Evolutionary conservation across 2,329 filamentous ascomycete species (phyloP).

Genomic region (Cercospora beticola): DNA sequence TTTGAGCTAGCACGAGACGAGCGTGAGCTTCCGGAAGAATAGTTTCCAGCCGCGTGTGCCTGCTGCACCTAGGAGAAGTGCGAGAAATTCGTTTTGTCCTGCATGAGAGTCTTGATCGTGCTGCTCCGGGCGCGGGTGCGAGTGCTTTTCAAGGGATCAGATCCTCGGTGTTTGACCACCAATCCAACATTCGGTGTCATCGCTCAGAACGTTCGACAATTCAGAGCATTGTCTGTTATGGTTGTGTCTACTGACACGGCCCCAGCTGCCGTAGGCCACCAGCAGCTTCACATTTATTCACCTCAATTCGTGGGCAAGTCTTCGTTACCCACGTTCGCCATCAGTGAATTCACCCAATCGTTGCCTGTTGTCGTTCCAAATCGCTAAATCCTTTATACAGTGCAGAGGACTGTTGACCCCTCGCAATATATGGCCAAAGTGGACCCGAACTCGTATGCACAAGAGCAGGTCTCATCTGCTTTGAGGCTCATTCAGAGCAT

Average conservation of each 20-base stretch:
- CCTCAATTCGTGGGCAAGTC: neutral
- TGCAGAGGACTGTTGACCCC: neutral
- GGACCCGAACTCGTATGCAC: neutral
- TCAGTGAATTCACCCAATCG: neutral
- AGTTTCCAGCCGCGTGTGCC: neutral
- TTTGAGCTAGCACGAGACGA: neutral
- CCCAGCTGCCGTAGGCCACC: neutral
- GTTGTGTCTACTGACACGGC: neutral
- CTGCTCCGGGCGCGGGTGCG: neutral
- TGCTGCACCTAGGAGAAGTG: neutral
- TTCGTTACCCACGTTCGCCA: neutral
- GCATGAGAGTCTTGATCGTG: neutral
- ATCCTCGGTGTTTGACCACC: neutral
- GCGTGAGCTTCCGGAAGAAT: neutral
- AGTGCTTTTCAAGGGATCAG: neutral
- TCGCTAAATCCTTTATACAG: neutral
- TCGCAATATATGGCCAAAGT: neutral
- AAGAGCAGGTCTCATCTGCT: neutral
- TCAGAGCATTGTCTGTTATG: neutral
- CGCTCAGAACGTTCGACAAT: neutral
- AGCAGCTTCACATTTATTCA: neutral
- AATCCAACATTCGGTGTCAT: neutral
- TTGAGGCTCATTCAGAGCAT: constrained; percentile 57
- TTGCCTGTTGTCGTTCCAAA: neutral
- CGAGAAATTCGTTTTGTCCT: neutral